Conservation (phyloP, 192 early-diverging fungal species). For the Phycomyces blakesleeanus region DNA sequence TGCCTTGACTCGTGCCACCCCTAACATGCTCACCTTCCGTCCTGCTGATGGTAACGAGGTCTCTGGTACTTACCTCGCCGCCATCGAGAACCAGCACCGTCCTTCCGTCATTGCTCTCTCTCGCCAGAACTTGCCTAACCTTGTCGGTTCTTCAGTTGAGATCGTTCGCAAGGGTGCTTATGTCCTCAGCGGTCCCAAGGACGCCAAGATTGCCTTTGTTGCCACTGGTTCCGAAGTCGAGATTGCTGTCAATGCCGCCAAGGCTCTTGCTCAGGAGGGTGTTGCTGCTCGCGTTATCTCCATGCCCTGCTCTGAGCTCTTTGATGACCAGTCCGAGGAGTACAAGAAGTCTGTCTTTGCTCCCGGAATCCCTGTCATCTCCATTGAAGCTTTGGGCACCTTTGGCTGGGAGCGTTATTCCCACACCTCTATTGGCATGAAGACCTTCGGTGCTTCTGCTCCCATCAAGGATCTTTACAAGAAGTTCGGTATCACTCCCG, state of each 20-base stretch:
- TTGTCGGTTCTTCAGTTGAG: constrained; percentile 81
- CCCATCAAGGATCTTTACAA: constrained; percentile 83
- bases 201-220: constrained; percentile 64
- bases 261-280: constrained; percentile 55
- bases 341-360: constrained; percentile 84
- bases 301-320: constrained; percentile 88
- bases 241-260: constrained; percentile 83
- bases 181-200: constrained; percentile 63
- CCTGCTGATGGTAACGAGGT: constrained; percentile 95
- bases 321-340: constrained; percentile 76
- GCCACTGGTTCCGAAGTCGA: constrained; percentile 93
- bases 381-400: constrained; percentile 83
- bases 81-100: constrained; percentile 61
- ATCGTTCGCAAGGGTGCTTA: constrained; percentile 84
- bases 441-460: constrained; percentile 85
- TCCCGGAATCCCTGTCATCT: constrained; percentile 74
- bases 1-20: constrained; percentile 82
- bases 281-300: constrained; percentile 84
- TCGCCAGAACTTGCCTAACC: constrained; percentile 92
- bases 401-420: constrained; percentile 91
- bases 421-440: constrained; percentile 88
- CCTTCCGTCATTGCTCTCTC: constrained; percentile 86
- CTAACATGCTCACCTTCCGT: constrained; percentile 83
- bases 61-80: constrained; percentile 83
- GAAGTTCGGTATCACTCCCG: constrained; percentile 79